These are phyloP conservation scores for Amauroascus verrucosus DNA, from an alignment of 2,329 filamentous ascomycete genomes.

Conservation along the genomic window DNA sequence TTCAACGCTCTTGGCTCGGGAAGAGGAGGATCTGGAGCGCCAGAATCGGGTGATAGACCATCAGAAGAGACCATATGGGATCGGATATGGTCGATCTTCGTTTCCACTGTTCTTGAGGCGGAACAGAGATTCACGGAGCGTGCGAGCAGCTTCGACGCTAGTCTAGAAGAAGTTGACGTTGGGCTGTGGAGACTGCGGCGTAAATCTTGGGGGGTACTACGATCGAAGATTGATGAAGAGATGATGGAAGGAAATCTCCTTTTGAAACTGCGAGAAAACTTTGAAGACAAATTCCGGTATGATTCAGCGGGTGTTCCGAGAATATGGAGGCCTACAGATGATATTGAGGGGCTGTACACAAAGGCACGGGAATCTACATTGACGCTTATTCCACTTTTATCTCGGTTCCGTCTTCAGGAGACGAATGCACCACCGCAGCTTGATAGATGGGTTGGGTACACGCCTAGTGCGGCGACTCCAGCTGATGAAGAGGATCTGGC, in stretches of 20 bases:
- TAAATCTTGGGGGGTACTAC: slow-evolving; percentile 87
- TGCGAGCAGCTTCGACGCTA: slow-evolving; percentile 88
- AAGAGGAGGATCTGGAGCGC: slow-evolving; percentile 68
- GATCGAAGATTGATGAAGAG: slow-evolving; percentile 88
- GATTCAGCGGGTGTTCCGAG: slow-evolving; percentile 88
- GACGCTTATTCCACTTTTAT: slow-evolving; percentile 77
- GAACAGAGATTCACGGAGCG: slow-evolving; percentile 77
- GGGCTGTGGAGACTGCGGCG: slow-evolving; percentile 85
- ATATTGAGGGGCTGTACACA: slow-evolving; percentile 93
- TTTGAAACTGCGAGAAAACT: slow-evolving; percentile 92
- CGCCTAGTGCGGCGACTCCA: slow-evolving; percentile 61
- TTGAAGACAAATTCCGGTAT: slow-evolving; percentile 98
- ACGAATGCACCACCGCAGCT: slow-evolving; percentile 73
- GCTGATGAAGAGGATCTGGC: slow-evolving; percentile 83
- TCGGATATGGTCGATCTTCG: slow-evolving; percentile 81
- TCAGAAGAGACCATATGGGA: slow-evolving; percentile 88
- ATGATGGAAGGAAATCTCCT: slow-evolving; percentile 96
- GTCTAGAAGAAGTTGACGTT: slow-evolving; percentile 77
- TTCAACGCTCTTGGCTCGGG: slow-evolving; percentile 94
- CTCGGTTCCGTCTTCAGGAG: slow-evolving; percentile 66
- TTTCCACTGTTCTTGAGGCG: slow-evolving; percentile 70
- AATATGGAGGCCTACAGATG: slow-evolving; percentile 93
- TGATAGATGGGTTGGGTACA: slow-evolving; percentile 67
- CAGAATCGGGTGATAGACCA: slow-evolving; percentile 65
- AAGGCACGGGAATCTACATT: slow-evolving; percentile 86